Percentiles rank a stretch among this genome's conserved stretches.
Conservation (phyloP, 192 early-diverging fungal species). For the Piromyces sp. region DNA sequence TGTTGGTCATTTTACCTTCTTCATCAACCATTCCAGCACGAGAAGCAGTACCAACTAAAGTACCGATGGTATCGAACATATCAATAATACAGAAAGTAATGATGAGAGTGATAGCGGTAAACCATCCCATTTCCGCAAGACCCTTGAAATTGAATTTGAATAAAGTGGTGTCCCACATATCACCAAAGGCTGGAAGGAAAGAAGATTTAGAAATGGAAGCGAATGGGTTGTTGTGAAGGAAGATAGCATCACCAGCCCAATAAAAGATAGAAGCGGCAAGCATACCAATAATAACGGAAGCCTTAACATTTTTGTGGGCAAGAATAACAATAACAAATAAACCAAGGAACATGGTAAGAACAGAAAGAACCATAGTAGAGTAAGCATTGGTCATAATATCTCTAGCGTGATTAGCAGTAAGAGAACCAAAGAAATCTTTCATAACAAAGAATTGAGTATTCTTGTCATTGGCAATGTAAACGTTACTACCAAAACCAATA, state of each 20-base stretch:
- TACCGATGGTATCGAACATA: conserved; percentile 71
- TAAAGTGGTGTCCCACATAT: conserved; percentile 55
- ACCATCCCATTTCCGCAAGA: neutral
- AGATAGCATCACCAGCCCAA: neutral
- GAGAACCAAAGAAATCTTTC: conserved; percentile 38
- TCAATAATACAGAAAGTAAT: conserved; percentile 33
- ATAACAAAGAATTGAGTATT: conserved; percentile 38
- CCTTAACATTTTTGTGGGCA: neutral
- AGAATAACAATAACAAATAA: neutral
- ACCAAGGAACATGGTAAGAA: neutral
- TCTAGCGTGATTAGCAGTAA: conserved; percentile 19
- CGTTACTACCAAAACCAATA: conserved; percentile 51
- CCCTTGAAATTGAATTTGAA: conserved; percentile 36
- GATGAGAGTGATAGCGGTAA: neutral
- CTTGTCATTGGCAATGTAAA: conserved; percentile 34
- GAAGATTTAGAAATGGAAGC: conserved; percentile 1
- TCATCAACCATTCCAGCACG: conserved; percentile 66
- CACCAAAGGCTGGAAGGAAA: conserved; percentile 35
- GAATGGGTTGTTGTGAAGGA: neutral
- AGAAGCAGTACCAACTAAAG: conserved; percentile 46
- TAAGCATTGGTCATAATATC: neutral
- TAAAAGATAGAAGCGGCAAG: neutral
- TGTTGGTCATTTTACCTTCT: conserved; percentile 61
- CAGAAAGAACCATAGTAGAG: neutral
- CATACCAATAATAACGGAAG: neutral